Conservation (phyloP, 108 stramenopile genomes). For the Conticribra guillardii region DNA sequence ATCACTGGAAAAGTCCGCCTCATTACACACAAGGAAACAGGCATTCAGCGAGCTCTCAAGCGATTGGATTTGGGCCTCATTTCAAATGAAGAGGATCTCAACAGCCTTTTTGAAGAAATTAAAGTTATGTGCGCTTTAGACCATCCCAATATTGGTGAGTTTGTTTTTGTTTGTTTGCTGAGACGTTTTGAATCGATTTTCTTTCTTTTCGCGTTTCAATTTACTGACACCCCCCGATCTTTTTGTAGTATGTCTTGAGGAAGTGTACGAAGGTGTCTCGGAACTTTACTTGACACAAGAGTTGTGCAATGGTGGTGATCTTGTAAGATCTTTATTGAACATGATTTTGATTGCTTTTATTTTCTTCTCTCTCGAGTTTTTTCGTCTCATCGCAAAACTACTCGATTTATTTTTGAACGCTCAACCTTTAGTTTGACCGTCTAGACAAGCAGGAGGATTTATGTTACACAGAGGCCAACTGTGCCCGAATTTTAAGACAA, state of each 20-base stretch:
- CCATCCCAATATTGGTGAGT: constrained; percentile 35
- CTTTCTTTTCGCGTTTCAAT: too few species aligned
- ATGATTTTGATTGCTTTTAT: neutral
- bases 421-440: constrained; percentile 15
- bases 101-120: constrained; percentile 33
- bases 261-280: constrained; percentile 29
- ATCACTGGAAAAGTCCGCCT: constrained; percentile 32
- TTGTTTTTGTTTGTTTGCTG: too few species aligned
- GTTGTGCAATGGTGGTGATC: constrained; percentile 37
- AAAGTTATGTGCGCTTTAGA: constrained; percentile 44
- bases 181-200: neutral
- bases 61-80: constrained; percentile 28
- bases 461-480: constrained; percentile 43
- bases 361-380: too few species aligned
- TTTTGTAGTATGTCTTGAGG: constrained; percentile 17
- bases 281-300: constrained; percentile 46
- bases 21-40: constrained; percentile 33
- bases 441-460: constrained; percentile 31
- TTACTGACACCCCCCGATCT: neutral
- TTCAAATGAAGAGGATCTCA: constrained; percentile 14
- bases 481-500: constrained; percentile 46
- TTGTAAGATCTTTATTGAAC: neutral
- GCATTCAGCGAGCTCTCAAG: constrained; percentile 34
- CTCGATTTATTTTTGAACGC: constrained; percentile 12
- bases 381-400: too few species aligned